A percentile compares a stretch with the other conserved stretches of the same genome.
Conservation (phyloP, 306 rosid genomes). For the Trifolium pratense region DNA sequence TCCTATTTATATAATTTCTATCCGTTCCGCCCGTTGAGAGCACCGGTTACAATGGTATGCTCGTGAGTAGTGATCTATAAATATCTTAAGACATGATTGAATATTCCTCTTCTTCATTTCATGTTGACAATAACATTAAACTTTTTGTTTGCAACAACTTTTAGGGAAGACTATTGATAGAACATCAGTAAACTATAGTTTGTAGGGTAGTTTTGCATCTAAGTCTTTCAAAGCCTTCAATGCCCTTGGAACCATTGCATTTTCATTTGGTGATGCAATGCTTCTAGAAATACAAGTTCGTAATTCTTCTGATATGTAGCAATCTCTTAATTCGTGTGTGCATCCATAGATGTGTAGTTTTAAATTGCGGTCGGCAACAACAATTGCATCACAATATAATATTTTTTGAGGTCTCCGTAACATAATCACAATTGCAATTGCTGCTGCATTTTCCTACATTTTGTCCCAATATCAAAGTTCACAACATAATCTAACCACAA, state of each 20-base stretch:
- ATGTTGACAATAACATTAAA: background rate
- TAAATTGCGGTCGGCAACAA: too few species aligned
- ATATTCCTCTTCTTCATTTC: too few species aligned
- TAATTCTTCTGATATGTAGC: background rate
- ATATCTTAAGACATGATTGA: too few species aligned
- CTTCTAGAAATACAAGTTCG: slow-evolving; percentile 82
- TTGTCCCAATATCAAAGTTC: too few species aligned
- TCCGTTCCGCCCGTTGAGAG: slow-evolving; percentile 75
- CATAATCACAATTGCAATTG: too few species aligned
- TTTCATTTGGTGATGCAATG: slow-evolving; percentile 87
- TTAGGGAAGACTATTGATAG: slow-evolving; percentile 72
- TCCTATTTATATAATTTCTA: too few species aligned
- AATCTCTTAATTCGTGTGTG: background rate
- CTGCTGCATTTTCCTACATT: too few species aligned
- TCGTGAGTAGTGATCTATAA: too few species aligned
- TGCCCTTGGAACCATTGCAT: slow-evolving; percentile 74
- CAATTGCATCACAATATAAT: too few species aligned
- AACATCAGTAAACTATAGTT: slow-evolving; percentile 54
- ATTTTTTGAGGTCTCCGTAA: too few species aligned
- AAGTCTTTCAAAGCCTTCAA: slow-evolving; percentile 68
- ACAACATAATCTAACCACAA: too few species aligned
- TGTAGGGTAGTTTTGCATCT: slow-evolving; percentile 63
- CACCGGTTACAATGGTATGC: slow-evolving; percentile 70
- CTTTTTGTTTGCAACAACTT: slow-evolving; percentile 20
- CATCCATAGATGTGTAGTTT: too few species aligned